These are phyloP conservation scores for Boletellus deceptivus DNA, from an alignment of 1,284 basidiomycete genomes.

Conservation along the genomic window DNA sequence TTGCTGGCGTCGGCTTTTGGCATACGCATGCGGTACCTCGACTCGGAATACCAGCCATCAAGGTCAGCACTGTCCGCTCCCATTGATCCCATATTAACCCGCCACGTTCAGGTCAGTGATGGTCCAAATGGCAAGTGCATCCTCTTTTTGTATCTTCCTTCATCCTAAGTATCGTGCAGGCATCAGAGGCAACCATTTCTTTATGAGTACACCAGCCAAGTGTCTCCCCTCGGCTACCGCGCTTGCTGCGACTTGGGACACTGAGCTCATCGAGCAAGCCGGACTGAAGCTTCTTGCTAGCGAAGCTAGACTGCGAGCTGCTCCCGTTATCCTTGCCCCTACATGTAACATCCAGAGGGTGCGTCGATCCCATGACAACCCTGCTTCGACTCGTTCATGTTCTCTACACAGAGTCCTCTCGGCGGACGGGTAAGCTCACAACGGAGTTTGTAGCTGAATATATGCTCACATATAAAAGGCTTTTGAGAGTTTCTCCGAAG, in stretches of 20 bases:
- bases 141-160: not conserved
- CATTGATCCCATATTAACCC: conserved; percentile 3
- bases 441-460: not conserved
- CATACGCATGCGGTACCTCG: conserved; percentile 65
- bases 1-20: conserved; percentile 75
- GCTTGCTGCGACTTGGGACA: conserved; percentile 73
- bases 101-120: conserved; percentile 59
- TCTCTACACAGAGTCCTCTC: conserved; percentile 53
- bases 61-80: conserved; percentile 40
- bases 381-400: conserved; percentile 3
- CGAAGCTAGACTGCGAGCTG: conserved; percentile 68
- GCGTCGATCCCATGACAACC: conserved; percentile 3
- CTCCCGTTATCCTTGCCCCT: conserved; percentile 70
- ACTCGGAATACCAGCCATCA: conserved; percentile 68
- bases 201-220: conserved; percentile 63
- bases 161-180: conserved; percentile 20
- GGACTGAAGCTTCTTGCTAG: conserved; percentile 65
- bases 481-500: conserved; percentile 81
- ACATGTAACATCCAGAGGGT: conserved; percentile 81
- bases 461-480: conserved; percentile 37
- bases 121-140: conserved; percentile 59
- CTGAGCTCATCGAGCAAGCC: conserved; percentile 59
- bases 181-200: conserved; percentile 59
- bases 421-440: conserved; percentile 58
- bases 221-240: conserved; percentile 67